Evolutionary conservation across 345 rosid species (phyloP).

Genomic region (Citrus australasica): DNA sequence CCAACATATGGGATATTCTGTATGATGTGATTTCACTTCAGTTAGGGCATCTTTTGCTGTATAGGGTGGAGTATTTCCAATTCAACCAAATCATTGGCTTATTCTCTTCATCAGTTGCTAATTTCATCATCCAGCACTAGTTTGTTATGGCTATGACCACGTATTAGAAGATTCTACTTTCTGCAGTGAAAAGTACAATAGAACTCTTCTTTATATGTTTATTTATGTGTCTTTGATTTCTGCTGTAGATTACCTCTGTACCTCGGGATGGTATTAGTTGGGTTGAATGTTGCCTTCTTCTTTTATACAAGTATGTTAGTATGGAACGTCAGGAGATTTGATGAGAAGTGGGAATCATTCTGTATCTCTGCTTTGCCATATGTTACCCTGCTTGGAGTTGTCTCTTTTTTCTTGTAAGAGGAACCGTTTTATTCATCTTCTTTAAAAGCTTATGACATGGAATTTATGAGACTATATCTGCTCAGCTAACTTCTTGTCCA

Average conservation of each 20-base stretch:
- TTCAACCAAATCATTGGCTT: not conserved
- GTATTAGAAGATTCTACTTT: not conserved
- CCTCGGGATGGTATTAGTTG: slow-evolving; percentile 69
- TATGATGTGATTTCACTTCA: not conserved
- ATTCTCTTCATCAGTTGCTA: not conserved
- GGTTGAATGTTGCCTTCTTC: slow-evolving; percentile 62
- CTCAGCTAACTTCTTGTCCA: slow-evolving; percentile 12
- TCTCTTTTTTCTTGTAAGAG: slow-evolving; percentile 88
- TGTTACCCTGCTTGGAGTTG: slow-evolving; percentile 73
- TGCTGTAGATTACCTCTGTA: slow-evolving; percentile 76
- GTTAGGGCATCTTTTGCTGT: not conserved
- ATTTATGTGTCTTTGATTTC: slow-evolving; percentile 1
- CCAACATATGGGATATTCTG: not conserved
- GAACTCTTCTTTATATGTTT: not conserved
- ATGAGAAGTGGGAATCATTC: slow-evolving; percentile 86
- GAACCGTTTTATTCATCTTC: not conserved
- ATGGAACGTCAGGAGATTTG: slow-evolving; percentile 81
- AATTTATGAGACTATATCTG: slow-evolving; percentile 3
- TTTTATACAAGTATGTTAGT: slow-evolving; percentile 70
- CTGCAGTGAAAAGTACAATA: not conserved
- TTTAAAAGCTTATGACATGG: slow-evolving; percentile 7
- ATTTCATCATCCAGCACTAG: not conserved
- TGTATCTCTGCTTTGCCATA: slow-evolving; percentile 77
- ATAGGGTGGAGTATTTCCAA: not conserved
- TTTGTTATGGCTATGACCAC: not conserved